These are phyloP conservation scores for Alternaria triticina DNA, from an alignment of 2,329 filamentous ascomycete species.

Conservation along the genomic window DNA sequence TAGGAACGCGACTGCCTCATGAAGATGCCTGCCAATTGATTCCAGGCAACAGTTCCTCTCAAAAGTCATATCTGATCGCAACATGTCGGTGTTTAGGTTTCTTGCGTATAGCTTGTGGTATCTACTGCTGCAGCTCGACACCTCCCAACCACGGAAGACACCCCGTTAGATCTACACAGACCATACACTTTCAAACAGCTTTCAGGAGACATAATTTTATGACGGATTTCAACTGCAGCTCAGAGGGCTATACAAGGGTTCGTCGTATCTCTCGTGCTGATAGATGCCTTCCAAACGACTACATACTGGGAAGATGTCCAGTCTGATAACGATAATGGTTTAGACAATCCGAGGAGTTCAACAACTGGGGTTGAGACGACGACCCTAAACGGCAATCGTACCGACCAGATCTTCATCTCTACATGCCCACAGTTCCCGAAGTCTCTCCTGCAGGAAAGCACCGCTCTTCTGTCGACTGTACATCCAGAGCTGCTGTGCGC, in stretches of 20 bases:
- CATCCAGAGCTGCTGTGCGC: background rate
- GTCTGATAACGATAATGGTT: background rate
- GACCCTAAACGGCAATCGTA: background rate
- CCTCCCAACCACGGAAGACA: background rate
- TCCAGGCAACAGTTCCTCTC: background rate
- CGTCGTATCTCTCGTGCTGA: background rate
- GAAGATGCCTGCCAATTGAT: background rate
- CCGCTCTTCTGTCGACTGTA: background rate
- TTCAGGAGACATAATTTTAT: background rate
- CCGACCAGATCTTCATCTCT: background rate
- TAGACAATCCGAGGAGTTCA: background rate
- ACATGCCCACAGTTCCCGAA: background rate
- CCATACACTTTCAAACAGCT: background rate
- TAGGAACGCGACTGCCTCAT: background rate
- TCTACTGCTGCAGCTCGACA: background rate
- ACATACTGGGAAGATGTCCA: background rate
- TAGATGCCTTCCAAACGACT: background rate
- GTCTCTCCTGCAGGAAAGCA: background rate
- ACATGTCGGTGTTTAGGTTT: background rate
- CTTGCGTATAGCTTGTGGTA: background rate
- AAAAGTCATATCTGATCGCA: background rate
- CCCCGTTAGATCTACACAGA: background rate
- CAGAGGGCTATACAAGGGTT: background rate
- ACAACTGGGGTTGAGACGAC: background rate
- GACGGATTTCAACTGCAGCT: background rate